Conservation (phyloP, 139 green algal species). For the Chlamydomonas eustigma region DNA sequence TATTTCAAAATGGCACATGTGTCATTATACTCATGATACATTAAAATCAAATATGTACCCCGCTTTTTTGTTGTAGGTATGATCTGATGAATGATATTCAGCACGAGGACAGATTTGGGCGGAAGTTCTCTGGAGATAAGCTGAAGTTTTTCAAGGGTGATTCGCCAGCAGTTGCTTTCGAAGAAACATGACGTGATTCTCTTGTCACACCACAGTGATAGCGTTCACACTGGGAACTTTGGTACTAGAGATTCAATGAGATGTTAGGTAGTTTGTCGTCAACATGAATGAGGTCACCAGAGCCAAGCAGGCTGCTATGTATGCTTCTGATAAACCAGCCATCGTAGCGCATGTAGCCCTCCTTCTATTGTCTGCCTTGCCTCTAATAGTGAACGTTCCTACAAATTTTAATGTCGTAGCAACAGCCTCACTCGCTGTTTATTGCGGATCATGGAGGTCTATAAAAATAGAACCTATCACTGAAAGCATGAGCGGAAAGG, state of each 20-base stretch:
- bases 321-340: constrained; percentile 31
- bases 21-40: neutral
- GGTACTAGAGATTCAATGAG: too few relatives aligned
- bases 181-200: too few relatives aligned
- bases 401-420: constrained; percentile 80
- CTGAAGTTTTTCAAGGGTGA: constrained; percentile 13
- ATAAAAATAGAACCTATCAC: constrained; percentile 56
- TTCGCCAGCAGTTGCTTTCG: neutral
- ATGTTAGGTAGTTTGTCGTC: too few relatives aligned
- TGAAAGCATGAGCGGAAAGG: constrained; percentile 84
- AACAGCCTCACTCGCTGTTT: constrained; percentile 79
- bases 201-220: too few relatives aligned
- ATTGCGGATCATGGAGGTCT: constrained; percentile 74
- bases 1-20: too few relatives aligned
- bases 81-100: constrained; percentile 62
- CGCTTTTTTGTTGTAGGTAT: constrained; percentile 33
- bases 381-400: constrained; percentile 50
- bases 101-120: constrained; percentile 42
- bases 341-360: constrained; percentile 37
- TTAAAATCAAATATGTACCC: too few relatives aligned
- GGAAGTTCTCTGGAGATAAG: constrained; percentile 16
- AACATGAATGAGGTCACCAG: neutral
- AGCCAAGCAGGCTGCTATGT: constrained; percentile 7
- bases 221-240: too few relatives aligned
- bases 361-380: constrained; percentile 22